Conservation (phyloP, 345 rosid species). For the Noccaea bulbosa region DNA sequence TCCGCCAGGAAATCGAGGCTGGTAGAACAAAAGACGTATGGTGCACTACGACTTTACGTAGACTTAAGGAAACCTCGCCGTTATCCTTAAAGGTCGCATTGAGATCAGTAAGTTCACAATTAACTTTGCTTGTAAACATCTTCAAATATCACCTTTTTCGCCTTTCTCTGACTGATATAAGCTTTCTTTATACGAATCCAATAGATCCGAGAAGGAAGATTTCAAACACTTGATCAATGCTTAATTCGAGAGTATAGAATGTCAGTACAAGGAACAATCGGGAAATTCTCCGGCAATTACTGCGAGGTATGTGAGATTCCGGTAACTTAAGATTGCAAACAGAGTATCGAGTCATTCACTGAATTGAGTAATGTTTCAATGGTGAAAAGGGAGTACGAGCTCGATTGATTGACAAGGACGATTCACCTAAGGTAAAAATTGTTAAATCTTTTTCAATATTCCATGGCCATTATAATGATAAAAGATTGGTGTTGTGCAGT, state of each 20-base stretch:
- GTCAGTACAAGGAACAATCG: conserved; percentile 72
- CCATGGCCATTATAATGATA: not conserved
- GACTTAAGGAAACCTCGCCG: conserved; percentile 81
- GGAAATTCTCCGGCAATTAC: conserved; percentile 60
- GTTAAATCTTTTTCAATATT: not conserved
- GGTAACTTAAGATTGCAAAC: not conserved
- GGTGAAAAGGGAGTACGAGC: conserved; percentile 79
- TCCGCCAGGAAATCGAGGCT: conserved; percentile 62
- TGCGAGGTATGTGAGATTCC: conserved; percentile 62
- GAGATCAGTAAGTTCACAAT: conserved; percentile 74
- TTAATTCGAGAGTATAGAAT: conserved; percentile 80
- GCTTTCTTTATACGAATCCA: conserved; percentile 27
- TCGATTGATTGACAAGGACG: conserved; percentile 78
- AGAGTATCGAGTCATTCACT: not conserved
- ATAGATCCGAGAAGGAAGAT: conserved; percentile 84
- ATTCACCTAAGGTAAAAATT: conserved; percentile 66
- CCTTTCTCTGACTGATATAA: not conserved
- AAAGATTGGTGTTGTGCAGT: conserved; percentile 31
- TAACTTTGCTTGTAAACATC: conserved; percentile 13
- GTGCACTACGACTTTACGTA: conserved; percentile 66
- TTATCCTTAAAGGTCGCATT: conserved; percentile 88
- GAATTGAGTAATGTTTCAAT: conserved; percentile 14
- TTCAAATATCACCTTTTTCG: not conserved
- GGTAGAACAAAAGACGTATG: conserved; percentile 63
- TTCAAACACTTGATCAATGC: conserved; percentile 81